Percentiles rank a stretch among this genome's conserved stretches.
Evolutionary conservation across 345 rosid species (phyloP).

Genomic region (Psidium guajava): DNA sequence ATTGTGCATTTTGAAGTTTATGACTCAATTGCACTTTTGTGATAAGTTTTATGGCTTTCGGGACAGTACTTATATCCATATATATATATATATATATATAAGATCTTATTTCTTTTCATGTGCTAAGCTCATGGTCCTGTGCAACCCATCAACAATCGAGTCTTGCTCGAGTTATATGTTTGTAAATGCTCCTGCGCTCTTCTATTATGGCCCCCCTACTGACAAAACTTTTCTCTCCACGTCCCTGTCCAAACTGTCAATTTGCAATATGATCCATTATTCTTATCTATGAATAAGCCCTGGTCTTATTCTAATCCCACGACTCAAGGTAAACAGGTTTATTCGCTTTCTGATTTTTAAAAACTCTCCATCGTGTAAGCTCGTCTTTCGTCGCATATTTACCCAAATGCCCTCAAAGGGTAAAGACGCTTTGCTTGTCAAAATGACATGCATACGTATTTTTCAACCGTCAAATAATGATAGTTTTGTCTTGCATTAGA

Average conservation of each 20-base stretch:
- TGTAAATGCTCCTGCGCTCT: neutral
- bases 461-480: neutral
- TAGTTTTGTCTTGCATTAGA: neutral
- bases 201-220: neutral
- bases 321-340: neutral
- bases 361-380: neutral
- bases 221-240: neutral
- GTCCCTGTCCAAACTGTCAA: neutral
- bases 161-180: neutral
- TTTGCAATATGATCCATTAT: neutral
- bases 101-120: neutral
- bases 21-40: fast-evolving
- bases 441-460: neutral
- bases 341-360: neutral
- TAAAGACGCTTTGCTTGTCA: neutral
- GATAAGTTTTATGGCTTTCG: too few relatives aligned
- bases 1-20: too few relatives aligned
- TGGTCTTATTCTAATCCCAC: neutral
- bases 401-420: neutral
- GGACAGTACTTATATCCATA: too few relatives aligned
- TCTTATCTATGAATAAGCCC: neutral
- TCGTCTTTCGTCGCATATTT: neutral
- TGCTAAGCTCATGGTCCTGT: neutral
- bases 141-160: neutral
- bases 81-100: too few relatives aligned